Percentiles rank a stretch among this genome's conserved stretches.
Evolutionary conservation across 129 eudicot species (phyloP).

Genomic region (Artemisia tridentata): DNA sequence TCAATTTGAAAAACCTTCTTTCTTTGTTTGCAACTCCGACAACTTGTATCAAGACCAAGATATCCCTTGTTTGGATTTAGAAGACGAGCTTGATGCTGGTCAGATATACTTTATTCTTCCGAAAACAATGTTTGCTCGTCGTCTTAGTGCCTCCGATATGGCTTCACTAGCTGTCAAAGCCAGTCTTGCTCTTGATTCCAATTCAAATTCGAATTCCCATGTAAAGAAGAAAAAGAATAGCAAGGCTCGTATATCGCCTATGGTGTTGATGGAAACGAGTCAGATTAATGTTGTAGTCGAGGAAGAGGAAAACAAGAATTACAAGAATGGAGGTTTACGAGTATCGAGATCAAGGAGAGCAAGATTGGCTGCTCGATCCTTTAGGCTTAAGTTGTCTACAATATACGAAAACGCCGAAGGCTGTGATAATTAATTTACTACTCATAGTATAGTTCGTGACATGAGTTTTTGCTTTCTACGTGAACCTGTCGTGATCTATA

Average conservation of each 20-base stretch:
- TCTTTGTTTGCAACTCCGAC: conserved; percentile 63
- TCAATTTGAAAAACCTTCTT: conserved; percentile 27
- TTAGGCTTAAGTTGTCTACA: conserved; percentile 28
- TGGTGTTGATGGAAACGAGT: conserved; percentile 24
- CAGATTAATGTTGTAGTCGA: conserved; percentile 17
- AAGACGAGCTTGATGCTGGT: conserved; percentile 42
- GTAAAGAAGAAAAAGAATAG: no score
- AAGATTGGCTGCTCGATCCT: conserved; percentile 22
- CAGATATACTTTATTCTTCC: conserved; percentile 70
- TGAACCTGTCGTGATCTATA: conserved; percentile 3
- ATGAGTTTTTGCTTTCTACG: conserved; percentile 8
- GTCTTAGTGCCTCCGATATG: conserved; percentile 60
- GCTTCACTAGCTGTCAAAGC: conserved; percentile 79
- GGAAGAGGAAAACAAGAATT: conserved; percentile 7
- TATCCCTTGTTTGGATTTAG: conserved; percentile 35
- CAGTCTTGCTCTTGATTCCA: conserved; percentile 46
- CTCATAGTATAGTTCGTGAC: neutral
- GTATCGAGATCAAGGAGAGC: conserved; percentile 21
- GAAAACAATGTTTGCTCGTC: conserved; percentile 37
- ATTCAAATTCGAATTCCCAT: no score
- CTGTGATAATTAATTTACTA: conserved; percentile 1
- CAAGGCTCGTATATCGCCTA: conserved; percentile 34
- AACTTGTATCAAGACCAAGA: conserved; percentile 43
- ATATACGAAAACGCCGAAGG: conserved; percentile 25
- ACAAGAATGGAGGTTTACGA: conserved; percentile 11